Evolutionary conservation across 306 rosid genomes (phyloP).

Genomic region (Hippophae gyantsensis): DNA sequence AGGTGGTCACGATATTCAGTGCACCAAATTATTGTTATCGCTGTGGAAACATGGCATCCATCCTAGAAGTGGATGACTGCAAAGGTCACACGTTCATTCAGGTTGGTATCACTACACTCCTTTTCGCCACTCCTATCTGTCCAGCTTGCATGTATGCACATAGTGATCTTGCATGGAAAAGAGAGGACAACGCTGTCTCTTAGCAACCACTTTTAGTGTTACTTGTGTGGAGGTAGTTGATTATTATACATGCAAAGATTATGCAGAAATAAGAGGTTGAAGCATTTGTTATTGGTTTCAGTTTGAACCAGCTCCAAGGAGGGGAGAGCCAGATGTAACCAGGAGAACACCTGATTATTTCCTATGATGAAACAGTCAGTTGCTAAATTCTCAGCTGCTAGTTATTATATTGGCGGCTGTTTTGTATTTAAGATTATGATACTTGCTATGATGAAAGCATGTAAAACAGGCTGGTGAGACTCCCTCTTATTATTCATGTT

Average conservation of each 20-base stretch:
- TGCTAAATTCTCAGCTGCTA: too few species aligned
- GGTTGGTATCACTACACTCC: conserved; percentile 35
- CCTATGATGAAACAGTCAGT: conserved; percentile 40
- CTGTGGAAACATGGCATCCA: conserved; percentile 99
- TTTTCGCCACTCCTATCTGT: background rate
- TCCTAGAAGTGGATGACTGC: conserved; percentile 98
- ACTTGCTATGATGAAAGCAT: too few species aligned
- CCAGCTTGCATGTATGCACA: background rate
- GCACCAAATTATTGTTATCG: conserved; percentile 99
- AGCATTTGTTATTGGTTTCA: conserved; percentile 25
- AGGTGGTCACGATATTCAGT: conserved; percentile 97
- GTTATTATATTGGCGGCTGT: too few species aligned
- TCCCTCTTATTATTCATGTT: too few species aligned
- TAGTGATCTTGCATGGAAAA: conserved; percentile 4
- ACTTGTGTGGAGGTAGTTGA: too few species aligned
- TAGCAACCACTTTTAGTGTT: too few species aligned
- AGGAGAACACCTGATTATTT: conserved; percentile 99
- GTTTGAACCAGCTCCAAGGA: conserved; percentile 99
- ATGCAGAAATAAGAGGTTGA: too few species aligned
- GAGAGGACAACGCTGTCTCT: too few species aligned
- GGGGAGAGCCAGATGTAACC: conserved; percentile 99
- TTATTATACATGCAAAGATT: too few species aligned
- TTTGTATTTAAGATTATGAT: too few species aligned
- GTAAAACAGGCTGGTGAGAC: too few species aligned
- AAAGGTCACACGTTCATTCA: conserved; percentile 89